phyloP scores from a whole-genome alignment of 257 asterid genomes.

The Ehretia macrophylla region DNA sequence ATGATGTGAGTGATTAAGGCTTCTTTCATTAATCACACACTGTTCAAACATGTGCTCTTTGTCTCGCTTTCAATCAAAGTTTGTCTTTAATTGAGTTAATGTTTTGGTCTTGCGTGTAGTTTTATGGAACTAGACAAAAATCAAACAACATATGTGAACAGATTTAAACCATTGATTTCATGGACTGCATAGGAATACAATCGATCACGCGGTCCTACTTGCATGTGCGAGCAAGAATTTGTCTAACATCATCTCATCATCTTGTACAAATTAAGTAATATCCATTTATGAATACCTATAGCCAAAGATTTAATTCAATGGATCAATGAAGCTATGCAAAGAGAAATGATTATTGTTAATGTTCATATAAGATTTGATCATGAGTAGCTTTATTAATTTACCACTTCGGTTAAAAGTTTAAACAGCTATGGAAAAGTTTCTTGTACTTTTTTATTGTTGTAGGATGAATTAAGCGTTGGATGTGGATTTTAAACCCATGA shows the following conservation, averaged over 20 bases:
- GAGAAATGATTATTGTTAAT: too few relatives aligned
- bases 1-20: conserved; percentile 11
- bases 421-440: too few relatives aligned
- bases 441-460: too few relatives aligned
- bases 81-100: conserved; percentile 6
- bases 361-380: too few relatives aligned
- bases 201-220: conserved; percentile 13
- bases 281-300: too few relatives aligned
- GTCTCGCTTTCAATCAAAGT: conserved; percentile 7
- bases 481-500: too few relatives aligned
- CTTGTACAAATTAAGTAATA: conserved; percentile 9
- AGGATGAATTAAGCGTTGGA: too few relatives aligned
- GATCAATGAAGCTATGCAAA: too few relatives aligned
- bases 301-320: too few relatives aligned
- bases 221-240: conserved; percentile 15
- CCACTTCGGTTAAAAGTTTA: too few relatives aligned
- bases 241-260: conserved; percentile 11
- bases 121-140: neutral
- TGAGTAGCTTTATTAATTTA: too few relatives aligned
- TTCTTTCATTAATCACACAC: neutral
- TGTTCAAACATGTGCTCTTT: conserved; percentile 17
- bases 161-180: neutral
- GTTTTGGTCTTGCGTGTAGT: conserved; percentile 5
- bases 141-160: conserved; percentile 1
- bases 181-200: too few relatives aligned